phyloP scores from a whole-genome alignment of 1,284 basidiomycete genomes.

The Microbotryum lychnidis-dioicae region DNA sequence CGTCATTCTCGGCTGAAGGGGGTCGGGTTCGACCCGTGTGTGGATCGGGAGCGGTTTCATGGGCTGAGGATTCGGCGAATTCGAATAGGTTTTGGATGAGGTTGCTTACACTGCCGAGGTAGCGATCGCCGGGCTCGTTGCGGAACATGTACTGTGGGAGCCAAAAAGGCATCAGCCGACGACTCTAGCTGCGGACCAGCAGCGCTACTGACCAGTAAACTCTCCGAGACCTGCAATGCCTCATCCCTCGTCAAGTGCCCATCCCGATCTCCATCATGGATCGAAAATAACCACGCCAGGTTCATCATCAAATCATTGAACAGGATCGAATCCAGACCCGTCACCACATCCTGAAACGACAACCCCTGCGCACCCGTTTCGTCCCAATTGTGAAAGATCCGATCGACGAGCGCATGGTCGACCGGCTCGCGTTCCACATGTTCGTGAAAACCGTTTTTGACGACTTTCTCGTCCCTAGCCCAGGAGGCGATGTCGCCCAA shows the following conservation, averaged over 20 bases:
- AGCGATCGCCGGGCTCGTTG: slow-evolving; percentile 92
- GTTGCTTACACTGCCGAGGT: slow-evolving; percentile 86
- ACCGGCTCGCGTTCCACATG: slow-evolving; percentile 63
- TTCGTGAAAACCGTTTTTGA: slow-evolving; percentile 83
- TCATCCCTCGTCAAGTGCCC: slow-evolving; percentile 93
- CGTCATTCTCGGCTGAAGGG: slow-evolving; percentile 6
- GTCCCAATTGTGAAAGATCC: slow-evolving; percentile 89
- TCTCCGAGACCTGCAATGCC: slow-evolving; percentile 81
- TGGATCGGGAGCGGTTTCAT: not conserved
- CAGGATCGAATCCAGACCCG: slow-evolving; percentile 83
- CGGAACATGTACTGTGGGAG: slow-evolving; percentile 82
- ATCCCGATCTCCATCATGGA: slow-evolving; percentile 94
- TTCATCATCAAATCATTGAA: slow-evolving; percentile 96
- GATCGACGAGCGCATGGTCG: slow-evolving; percentile 64
- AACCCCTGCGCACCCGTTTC: slow-evolving; percentile 65
- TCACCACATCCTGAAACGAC: slow-evolving; percentile 82
- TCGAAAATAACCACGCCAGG: slow-evolving; percentile 96
- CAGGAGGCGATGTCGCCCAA: slow-evolving; percentile 89
- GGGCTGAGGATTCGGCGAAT: slow-evolving; percentile 66
- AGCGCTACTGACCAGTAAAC: slow-evolving; percentile 62
- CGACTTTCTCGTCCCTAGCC: slow-evolving; percentile 91
- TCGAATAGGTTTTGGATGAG: slow-evolving; percentile 97
- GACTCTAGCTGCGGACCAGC: not conserved
- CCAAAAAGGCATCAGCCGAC: slow-evolving; percentile 5
- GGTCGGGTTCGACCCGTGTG: not conserved